phyloP scores from a whole-genome alignment of 805 yeast species.

The Zygosaccharomyces bailii region DNA sequence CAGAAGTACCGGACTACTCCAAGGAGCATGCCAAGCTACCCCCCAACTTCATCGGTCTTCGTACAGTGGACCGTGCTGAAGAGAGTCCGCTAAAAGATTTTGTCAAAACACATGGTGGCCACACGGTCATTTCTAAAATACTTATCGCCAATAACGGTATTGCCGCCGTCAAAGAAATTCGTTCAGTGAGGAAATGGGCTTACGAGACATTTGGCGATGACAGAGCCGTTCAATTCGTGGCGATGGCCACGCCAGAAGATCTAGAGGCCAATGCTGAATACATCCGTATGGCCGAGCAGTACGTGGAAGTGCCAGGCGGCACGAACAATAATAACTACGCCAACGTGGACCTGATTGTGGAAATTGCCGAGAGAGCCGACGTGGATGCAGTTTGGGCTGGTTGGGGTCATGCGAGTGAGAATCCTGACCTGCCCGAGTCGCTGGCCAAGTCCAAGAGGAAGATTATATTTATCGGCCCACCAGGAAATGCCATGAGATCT shows the following conservation, averaged over 20 bases:
- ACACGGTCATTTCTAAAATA: conserved; percentile 84
- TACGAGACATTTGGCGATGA: conserved; percentile 98
- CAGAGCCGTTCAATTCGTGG: conserved; percentile 88
- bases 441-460: conserved; percentile 89
- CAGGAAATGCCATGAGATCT: conserved; percentile 99
- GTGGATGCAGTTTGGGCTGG: conserved; percentile 99
- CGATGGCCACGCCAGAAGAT: conserved; percentile 99
- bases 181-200: conserved; percentile 98
- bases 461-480: conserved; percentile 96
- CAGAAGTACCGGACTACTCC: conserved; percentile 28
- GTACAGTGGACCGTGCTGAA: conserved; percentile 72
- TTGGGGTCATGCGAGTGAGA: conserved; percentile 99
- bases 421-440: conserved; percentile 89
- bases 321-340: conserved; percentile 98
- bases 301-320: conserved; percentile 98
- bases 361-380: conserved; percentile 91
- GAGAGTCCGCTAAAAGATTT: conserved; percentile 78
- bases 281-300: conserved; percentile 98
- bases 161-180: conserved; percentile 97
- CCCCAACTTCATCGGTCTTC: conserved; percentile 74
- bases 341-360: conserved; percentile 95
- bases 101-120: conserved; percentile 84
- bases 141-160: conserved; percentile 98
- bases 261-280: conserved; percentile 95
- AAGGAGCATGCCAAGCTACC: conserved; percentile 48